Conservation (phyloP, 2,329 filamentous ascomycete species). For the Phyllosticta paracitricarpa region DNA sequence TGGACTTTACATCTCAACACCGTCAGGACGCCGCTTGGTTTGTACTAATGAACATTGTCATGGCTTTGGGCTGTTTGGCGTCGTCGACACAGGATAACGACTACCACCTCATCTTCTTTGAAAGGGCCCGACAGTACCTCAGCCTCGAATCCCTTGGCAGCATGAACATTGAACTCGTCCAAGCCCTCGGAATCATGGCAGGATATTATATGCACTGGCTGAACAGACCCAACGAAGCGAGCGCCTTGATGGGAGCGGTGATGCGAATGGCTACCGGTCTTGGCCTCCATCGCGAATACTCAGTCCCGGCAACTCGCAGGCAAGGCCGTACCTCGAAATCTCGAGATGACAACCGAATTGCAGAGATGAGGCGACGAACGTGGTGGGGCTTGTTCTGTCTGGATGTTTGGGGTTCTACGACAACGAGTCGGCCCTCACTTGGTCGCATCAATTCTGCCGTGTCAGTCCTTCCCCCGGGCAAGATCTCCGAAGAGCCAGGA, state of each 20-base stretch:
- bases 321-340: not conserved
- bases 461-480: constrained; percentile 28
- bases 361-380: constrained; percentile 31
- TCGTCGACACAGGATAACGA: constrained; percentile 53
- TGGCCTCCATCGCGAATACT: constrained; percentile 58
- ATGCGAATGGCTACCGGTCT: constrained; percentile 66
- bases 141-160: constrained; percentile 58
- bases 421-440: constrained; percentile 32
- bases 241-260: constrained; percentile 60
- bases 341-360: constrained; percentile 6
- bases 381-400: constrained; percentile 38
- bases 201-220: constrained; percentile 72
- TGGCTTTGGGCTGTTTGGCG: constrained; percentile 63
- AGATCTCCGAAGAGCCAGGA: constrained; percentile 21
- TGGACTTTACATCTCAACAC: constrained; percentile 52
- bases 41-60: constrained; percentile 64
- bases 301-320: constrained; percentile 17
- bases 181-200: constrained; percentile 60
- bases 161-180: constrained; percentile 62
- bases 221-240: constrained; percentile 67
- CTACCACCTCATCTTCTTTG: constrained; percentile 61
- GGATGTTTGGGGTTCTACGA: constrained; percentile 35
- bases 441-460: constrained; percentile 30
- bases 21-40: constrained; percentile 61
- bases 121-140: constrained; percentile 55